Conservation (phyloP, 495 filamentous ascomycete genomes). For the Neurospora sp. region DNA sequence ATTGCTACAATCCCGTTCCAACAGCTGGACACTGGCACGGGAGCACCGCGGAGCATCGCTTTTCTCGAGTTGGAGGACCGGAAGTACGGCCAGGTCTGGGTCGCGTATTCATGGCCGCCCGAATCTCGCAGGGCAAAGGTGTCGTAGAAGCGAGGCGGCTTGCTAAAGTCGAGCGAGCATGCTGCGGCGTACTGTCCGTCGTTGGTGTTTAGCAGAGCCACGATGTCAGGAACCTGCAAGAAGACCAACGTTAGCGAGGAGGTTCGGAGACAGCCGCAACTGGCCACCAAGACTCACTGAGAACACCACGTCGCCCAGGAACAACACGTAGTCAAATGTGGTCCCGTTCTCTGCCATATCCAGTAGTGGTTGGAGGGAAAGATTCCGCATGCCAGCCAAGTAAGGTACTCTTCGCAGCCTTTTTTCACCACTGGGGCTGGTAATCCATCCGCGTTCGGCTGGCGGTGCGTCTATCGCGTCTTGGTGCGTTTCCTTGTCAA, state of each 20-base stretch:
- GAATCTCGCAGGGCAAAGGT: constrained; percentile 75
- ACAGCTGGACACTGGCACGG: constrained; percentile 64
- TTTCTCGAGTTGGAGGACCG: constrained; percentile 45
- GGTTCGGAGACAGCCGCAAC: background rate
- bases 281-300: constrained; percentile 33
- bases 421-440: constrained; percentile 35
- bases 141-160: constrained; percentile 64
- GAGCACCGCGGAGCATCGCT: constrained; percentile 42
- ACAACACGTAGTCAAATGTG: constrained; percentile 59
- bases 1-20: constrained; percentile 69
- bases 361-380: constrained; percentile 39
- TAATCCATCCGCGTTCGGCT: constrained; percentile 47
- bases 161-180: constrained; percentile 68
- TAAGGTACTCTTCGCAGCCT: constrained; percentile 59
- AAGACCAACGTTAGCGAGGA: background rate
- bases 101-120: constrained; percentile 48
- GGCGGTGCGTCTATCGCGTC: constrained; percentile 42
- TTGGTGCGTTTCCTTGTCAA: constrained; percentile 45
- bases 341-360: constrained; percentile 36
- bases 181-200: constrained; percentile 67
- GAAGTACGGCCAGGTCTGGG: constrained; percentile 73
- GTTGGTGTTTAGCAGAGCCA: constrained; percentile 61
- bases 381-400: constrained; percentile 53
- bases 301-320: constrained; percentile 69
- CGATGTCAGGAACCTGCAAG: constrained; percentile 40